Conservation (phyloP, 176 grass and related monocot genomes). For the Canna indica region DNA sequence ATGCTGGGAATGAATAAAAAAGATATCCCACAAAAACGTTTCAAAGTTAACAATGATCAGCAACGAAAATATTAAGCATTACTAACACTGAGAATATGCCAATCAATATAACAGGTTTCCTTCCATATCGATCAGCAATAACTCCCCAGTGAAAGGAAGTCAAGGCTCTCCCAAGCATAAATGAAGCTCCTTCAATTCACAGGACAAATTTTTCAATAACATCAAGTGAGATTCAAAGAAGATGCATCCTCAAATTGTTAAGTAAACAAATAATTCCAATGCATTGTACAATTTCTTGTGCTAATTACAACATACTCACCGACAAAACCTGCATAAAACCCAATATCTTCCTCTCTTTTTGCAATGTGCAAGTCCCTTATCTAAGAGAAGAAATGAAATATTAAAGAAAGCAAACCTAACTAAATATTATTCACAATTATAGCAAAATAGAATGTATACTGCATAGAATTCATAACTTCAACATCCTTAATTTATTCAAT, state of each 20-base stretch:
- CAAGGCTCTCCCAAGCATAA: constrained; percentile 89
- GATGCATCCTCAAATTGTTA: not conserved
- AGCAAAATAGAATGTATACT: not conserved
- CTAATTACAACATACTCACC: constrained; percentile 29
- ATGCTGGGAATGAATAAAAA: not conserved
- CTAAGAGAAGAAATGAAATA: constrained; percentile 26
- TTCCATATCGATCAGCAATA: constrained; percentile 66
- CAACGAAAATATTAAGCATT: constrained; percentile 17
- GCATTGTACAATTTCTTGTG: not conserved
- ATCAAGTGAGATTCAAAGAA: not conserved
- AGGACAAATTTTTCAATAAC: not conserved
- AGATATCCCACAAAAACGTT: not conserved
- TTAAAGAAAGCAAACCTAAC: not conserved
- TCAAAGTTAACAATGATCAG: not conserved
- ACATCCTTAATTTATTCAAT: not conserved
- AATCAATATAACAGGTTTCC: constrained; percentile 74
- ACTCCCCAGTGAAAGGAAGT: constrained; percentile 83
- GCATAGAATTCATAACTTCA: not conserved
- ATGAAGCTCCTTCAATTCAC: constrained; percentile 68
- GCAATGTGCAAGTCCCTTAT: constrained; percentile 82
- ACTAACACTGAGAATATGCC: constrained; percentile 85
- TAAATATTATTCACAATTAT: constrained; percentile 3
- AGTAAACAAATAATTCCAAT: not conserved
- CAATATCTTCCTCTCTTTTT: constrained; percentile 89
- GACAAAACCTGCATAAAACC: constrained; percentile 95